Conservation (phyloP, 75 land plant species). For the Pinus tabuliformis region DNA sequence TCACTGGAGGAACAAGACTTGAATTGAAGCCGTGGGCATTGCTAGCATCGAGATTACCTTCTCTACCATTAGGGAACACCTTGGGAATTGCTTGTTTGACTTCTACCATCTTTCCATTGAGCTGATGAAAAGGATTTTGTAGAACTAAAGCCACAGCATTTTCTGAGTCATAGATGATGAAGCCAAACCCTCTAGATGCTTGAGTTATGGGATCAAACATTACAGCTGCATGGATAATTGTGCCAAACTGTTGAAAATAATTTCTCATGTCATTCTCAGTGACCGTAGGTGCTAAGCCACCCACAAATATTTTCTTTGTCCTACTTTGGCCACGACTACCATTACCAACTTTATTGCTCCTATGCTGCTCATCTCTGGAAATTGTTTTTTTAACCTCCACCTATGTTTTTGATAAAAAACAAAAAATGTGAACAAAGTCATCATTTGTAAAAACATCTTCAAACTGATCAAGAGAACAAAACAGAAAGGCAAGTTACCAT, state of each 20-base stretch:
- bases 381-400: constrained; percentile 62
- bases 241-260: constrained; percentile 46
- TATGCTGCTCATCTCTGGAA: constrained; percentile 66
- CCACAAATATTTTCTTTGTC: constrained; percentile 47
- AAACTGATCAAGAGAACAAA: not conserved
- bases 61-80: not conserved
- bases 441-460: too few relatives aligned
- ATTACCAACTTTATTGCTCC: constrained; percentile 16
- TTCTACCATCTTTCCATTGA: constrained; percentile 41
- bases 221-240: constrained; percentile 41
- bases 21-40: constrained; percentile 13
- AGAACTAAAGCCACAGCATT: constrained; percentile 41
- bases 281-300: constrained; percentile 42
- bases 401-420: constrained; percentile 7
- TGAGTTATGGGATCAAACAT: constrained; percentile 48
- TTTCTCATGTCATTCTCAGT: constrained; percentile 45
- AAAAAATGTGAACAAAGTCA: not conserved
- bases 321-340: constrained; percentile 11
- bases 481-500: constrained; percentile 24
- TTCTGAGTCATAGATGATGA: constrained; percentile 43
- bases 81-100: constrained; percentile 36
- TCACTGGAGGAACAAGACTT: not conserved
- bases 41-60: not conserved
- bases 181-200: constrained; percentile 46
- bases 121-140: constrained; percentile 36